phyloP scores from a whole-genome alignment of 176 grass and related monocot species.

The Bothriochloa decipiens region DNA sequence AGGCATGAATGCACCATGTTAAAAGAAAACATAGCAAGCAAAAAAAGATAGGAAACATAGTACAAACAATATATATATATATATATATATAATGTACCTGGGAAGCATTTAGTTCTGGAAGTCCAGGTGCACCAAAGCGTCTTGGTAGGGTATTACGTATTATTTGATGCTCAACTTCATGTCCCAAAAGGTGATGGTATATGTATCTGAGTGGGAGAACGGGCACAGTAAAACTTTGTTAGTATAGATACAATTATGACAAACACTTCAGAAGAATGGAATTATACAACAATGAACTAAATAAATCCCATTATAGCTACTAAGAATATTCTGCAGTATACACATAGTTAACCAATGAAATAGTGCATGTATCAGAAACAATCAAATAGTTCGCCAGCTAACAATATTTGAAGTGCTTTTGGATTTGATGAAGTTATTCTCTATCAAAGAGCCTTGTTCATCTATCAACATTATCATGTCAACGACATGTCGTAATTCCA shows the following conservation, averaged over 20 bases:
- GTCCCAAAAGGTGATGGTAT: conserved; percentile 98
- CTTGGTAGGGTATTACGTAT: conserved; percentile 86
- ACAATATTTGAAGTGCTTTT: neutral
- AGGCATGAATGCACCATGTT: neutral
- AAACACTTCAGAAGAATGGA: neutral
- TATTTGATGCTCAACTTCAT: conserved; percentile 98
- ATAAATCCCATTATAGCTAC: neutral
- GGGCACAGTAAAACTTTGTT: conserved; percentile 17
- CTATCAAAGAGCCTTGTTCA: neutral
- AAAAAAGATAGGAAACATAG: neutral
- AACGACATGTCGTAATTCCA: neutral
- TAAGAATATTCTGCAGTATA: neutral
- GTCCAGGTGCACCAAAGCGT: conserved; percentile 95
- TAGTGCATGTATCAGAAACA: neutral
- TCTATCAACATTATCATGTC: conserved; percentile 7
- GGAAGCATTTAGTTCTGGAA: conserved; percentile 99
- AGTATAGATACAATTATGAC: neutral
- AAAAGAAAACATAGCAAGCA: neutral
- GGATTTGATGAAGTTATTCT: neutral
- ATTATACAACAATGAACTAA: conserved; percentile 13
- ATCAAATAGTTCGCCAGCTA: neutral
- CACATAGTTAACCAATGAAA: neutral
- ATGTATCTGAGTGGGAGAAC: conserved; percentile 66
- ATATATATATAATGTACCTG: conserved; percentile 57
- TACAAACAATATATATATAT: neutral